Evolutionary conservation across 1,284 basidiomycete species (phyloP).

Genomic region (Ceratobasidium sp.): DNA sequence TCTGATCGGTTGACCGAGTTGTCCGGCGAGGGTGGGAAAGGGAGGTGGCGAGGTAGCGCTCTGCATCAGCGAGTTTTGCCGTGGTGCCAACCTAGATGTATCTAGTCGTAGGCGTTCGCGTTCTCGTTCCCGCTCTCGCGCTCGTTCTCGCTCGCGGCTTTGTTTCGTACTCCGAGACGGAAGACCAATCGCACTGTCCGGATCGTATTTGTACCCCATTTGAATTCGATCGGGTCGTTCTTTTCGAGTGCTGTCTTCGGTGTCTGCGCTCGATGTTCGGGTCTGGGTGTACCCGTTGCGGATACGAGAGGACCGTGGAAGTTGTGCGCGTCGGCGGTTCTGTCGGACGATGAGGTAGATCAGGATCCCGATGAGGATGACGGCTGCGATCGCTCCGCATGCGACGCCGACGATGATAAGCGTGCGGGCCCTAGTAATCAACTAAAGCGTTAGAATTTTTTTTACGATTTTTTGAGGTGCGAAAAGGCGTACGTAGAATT

Average conservation of each 20-base stretch:
- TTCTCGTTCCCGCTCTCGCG: not conserved
- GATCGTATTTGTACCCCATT: conserved; percentile 21
- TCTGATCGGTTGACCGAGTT: too few relatives aligned
- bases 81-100: not conserved
- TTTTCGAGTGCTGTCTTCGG: not conserved
- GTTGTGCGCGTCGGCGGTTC: not conserved
- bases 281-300: conserved; percentile 26
- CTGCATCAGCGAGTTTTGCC: conserved; percentile 22
- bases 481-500: conserved; percentile 1
- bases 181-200: not conserved
- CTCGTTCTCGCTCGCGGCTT: not conserved
- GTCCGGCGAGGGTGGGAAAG: not conserved
- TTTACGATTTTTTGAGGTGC: not conserved
- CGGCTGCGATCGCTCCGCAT: conserved; percentile 23
- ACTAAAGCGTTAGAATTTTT: not conserved
- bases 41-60: conserved; percentile 37
- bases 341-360: conserved; percentile 30
- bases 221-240: not conserved
- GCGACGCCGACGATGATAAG: conserved; percentile 32
- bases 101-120: conserved; percentile 9
- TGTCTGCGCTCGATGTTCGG: not conserved
- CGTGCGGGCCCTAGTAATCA: conserved; percentile 1
- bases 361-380: conserved; percentile 26
- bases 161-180: not conserved
- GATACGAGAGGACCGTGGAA: conserved; percentile 3